Evolutionary conservation across 2,329 filamentous ascomycete genomes (phyloP), one percentile per base, ranked within the genome.

Genomic region (Boeremia exigua): DNA sequence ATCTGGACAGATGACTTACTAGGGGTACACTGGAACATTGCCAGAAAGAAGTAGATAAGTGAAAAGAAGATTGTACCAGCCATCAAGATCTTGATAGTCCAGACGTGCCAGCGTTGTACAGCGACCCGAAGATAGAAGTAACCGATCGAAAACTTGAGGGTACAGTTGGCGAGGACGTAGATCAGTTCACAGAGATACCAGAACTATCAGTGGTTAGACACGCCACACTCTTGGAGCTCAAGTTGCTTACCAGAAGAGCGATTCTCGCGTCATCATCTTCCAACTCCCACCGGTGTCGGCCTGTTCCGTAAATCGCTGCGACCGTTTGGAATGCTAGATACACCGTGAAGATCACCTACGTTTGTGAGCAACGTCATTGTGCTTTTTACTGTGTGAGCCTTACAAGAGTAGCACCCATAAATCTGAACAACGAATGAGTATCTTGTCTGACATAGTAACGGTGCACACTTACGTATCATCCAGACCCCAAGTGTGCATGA

Each of bases 151-250:
- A 83, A 74, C 55, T 83, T 84, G 40, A 82, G 75, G 11, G 80
- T 65, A 34, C 78, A 75, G 19, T 77, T 81, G 5, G 78, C 75
- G 50, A 82, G 67, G 7, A 81, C 78, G 65, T 85, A 86, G 58
- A 80, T 79, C n/a, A 82, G 71, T 62, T 85, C 82, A 60, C 81
- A 82, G n/a, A 85, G 76, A 73, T 80, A 85, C 82, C 81, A 85
- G 61, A 72, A 77, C 77, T 78, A 17, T 23, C 3, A 11, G 10
- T 6, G 11, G 36, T 56, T 14, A 56, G 42, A 34, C 19, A 12
- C 2, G 14, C 8, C 47, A 6, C 7, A 28, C 6, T 11, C 6
- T n/a, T 9, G 6, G 19, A 28, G 14, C 14, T 15, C 14, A 14
- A 3, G 2, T 0, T 5, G 58, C 60, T 38, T 48, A 75, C 74